Evolutionary conservation across 2,329 filamentous ascomycete genomes (phyloP).

Genomic region (Juglanconis oblonga): DNA sequence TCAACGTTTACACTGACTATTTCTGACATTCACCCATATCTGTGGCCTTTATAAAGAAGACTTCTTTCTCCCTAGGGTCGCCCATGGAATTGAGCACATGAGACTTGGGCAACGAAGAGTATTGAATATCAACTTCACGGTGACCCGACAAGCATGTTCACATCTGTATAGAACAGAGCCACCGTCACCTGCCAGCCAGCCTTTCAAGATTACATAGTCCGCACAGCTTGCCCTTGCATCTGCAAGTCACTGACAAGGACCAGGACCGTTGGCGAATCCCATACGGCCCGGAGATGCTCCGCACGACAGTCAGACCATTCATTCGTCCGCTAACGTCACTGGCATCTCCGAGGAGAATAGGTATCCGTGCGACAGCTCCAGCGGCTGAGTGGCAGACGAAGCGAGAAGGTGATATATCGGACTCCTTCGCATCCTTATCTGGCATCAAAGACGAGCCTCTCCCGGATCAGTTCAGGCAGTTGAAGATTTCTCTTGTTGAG

Average conservation of each 20-base stretch:
- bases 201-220: too few species aligned
- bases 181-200: too few species aligned
- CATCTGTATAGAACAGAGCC: too few species aligned
- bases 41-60: too few species aligned
- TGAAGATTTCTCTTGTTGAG: slow-evolving; percentile 51
- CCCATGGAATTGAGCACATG: too few species aligned
- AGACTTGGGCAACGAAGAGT: too few species aligned
- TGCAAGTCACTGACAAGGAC: not conserved
- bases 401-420: slow-evolving; percentile 60
- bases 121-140: too few species aligned
- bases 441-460: slow-evolving; percentile 43
- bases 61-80: too few species aligned
- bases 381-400: slow-evolving; percentile 30
- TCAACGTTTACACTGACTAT: too few species aligned
- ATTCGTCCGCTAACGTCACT: not conserved
- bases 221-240: not conserved
- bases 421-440: slow-evolving; percentile 59
- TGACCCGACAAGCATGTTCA: too few species aligned
- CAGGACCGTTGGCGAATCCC: too few species aligned
- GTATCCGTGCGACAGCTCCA: slow-evolving; percentile 19
- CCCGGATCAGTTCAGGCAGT: slow-evolving; percentile 51
- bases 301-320: not conserved
- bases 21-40: too few species aligned
- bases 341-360: not conserved
- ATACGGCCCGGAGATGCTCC: not conserved